Percentiles rank a stretch among this genome's conserved stretches.
Conservation (phyloP, 2,329 filamentous ascomycete genomes). For the Ceratocystis eucalypticola region DNA sequence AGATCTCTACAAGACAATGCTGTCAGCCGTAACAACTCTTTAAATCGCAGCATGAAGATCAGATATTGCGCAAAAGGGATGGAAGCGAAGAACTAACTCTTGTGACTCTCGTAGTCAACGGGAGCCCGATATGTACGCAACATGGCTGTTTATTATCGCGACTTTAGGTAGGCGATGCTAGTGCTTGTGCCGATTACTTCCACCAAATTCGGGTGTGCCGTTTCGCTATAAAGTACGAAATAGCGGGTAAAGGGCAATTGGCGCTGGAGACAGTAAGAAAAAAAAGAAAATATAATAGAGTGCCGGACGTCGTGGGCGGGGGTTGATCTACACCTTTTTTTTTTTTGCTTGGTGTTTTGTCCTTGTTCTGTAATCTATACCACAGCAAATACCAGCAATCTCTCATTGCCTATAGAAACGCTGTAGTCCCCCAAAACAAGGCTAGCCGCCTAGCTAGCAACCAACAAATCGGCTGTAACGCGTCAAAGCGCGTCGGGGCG, state of each 20-base stretch:
- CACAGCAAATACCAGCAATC: too few species aligned
- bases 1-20: slow-evolving; percentile 45
- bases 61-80: slow-evolving; percentile 12
- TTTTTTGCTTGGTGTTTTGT: neutral
- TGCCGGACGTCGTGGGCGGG: neutral
- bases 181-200: neutral
- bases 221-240: neutral
- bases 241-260: neutral
- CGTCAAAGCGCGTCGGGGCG: neutral
- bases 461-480: neutral
- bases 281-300: too few species aligned
- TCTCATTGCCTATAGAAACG: too few species aligned
- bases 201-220: neutral
- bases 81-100: slow-evolving; percentile 41
- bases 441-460: neutral
- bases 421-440: neutral
- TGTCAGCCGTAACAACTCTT: neutral
- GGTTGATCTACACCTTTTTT: neutral
- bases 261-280: neutral
- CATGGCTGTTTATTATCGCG: slow-evolving; percentile 1
- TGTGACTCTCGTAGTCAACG: slow-evolving; percentile 79
- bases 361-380: neutral
- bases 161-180: neutral
- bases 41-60: neutral
- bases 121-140: slow-evolving; percentile 25